Evolutionary conservation across 75 land plant species (phyloP).

Genomic region (Pinus taeda): DNA sequence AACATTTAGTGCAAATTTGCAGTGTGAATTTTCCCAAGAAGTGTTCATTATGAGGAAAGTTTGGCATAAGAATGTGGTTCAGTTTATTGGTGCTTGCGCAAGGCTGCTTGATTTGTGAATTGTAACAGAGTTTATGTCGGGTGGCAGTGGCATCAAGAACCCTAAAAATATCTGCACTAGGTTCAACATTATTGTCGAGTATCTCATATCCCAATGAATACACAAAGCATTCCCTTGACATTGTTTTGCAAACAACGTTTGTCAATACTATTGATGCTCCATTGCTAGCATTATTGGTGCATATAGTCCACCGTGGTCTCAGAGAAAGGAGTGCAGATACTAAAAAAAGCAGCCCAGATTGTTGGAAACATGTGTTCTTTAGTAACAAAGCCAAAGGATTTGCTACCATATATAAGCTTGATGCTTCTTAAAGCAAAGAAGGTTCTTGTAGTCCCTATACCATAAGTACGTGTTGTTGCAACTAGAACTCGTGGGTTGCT

Average conservation of each 20-base stretch:
- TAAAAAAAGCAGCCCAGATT: conserved; percentile 96
- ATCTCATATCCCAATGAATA: conserved; percentile 94
- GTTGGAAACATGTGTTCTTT: conserved; percentile 99
- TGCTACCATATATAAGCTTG: conserved; percentile 93
- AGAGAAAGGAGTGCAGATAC: conserved; percentile 95
- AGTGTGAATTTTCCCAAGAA: too few relatives aligned
- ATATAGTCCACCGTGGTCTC: conserved; percentile 94
- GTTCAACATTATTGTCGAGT: conserved; percentile 71
- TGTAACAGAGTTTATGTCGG: conserved; percentile 1
- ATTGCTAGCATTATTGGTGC: conserved; percentile 91
- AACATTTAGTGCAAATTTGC: too few relatives aligned
- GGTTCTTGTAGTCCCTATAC: conserved; percentile 99
- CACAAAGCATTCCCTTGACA: conserved; percentile 92
- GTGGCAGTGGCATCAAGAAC: conserved; percentile 97
- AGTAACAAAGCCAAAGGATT: conserved; percentile 95
- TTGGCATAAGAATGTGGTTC: too few relatives aligned
- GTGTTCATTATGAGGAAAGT: too few relatives aligned
- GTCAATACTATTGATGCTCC: conserved; percentile 98
- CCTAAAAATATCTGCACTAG: conserved; percentile 94
- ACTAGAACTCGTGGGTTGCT: conserved; percentile 95
- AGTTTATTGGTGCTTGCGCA: too few relatives aligned
- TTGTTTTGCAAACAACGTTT: conserved; percentile 98
- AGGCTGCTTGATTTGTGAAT: too few relatives aligned
- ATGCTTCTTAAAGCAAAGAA: conserved; percentile 98
- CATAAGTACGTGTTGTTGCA: conserved; percentile 98